Percentiles rank a stretch among this genome's conserved stretches.
Conservation (phyloP, 495 filamentous ascomycete genomes). For the Pyrenula aspistea region DNA sequence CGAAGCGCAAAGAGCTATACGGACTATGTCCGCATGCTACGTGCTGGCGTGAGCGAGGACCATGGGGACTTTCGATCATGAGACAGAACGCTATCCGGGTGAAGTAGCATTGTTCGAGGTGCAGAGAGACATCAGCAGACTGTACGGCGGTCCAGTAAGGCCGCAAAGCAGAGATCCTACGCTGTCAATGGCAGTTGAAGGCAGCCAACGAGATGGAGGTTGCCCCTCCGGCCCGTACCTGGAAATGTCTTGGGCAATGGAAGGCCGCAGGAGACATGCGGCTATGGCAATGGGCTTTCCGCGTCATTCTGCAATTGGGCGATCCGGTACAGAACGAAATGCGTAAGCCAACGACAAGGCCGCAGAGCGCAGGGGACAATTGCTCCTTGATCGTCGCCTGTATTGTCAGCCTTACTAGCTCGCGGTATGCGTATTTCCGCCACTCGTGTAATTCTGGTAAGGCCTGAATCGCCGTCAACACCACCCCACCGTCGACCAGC, state of each 20-base stretch:
- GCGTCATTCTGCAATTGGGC: background rate
- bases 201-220: background rate
- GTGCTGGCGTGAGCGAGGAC: no score
- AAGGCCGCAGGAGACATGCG: background rate
- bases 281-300: no score
- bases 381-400: no score
- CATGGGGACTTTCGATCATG: background rate
- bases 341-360: no score
- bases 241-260: background rate
- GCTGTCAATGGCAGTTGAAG: background rate
- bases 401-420: no score
- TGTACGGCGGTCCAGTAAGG: background rate
- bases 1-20: no score
- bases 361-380: no score
- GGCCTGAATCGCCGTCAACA: no score
- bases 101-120: background rate
- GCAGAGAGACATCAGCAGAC: background rate
- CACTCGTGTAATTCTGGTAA: no score
- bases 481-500: background rate
- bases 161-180: background rate
- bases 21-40: no score
- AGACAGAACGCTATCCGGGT: background rate
- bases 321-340: no score
- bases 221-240: background rate
- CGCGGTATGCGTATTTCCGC: no score